These are phyloP conservation scores for Zygnema circumcarinatum DNA, from an alignment of 139 green algal genomes.

Conservation along the genomic window DNA sequence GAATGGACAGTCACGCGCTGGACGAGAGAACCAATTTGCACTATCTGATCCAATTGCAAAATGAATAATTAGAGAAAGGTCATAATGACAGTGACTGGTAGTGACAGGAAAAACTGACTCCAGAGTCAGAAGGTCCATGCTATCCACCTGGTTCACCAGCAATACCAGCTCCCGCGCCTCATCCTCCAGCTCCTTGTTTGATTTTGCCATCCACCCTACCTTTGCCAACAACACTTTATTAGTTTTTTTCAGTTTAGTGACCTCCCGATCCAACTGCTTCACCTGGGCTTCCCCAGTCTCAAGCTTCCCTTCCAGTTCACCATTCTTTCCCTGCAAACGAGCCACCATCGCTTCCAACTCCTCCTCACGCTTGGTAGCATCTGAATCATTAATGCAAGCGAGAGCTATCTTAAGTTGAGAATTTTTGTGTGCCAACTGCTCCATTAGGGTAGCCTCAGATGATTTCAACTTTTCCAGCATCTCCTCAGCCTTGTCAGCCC, in stretches of 20 bases:
- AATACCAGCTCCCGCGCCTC: background rate
- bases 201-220: background rate
- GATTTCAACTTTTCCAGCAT: background rate
- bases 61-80: no score
- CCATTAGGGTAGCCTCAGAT: background rate
- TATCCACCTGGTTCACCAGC: background rate
- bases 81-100: no score
- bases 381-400: background rate
- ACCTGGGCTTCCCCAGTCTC: background rate
- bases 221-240: background rate
- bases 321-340: background rate
- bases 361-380: background rate
- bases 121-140: background rate
- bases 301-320: background rate
- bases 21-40: no score
- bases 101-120: no score
- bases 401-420: background rate
- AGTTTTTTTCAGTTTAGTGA: background rate
- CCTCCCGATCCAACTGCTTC: background rate
- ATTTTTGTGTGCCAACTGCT: background rate
- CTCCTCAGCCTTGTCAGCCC: background rate
- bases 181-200: background rate
- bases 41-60: no score
- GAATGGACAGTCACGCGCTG: no score
- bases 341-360: background rate